Evolutionary conservation across 805 yeast species (phyloP), one percentile per base, ranked within the genome.

Genomic region (Yarrowia yakushimensis): DNA sequence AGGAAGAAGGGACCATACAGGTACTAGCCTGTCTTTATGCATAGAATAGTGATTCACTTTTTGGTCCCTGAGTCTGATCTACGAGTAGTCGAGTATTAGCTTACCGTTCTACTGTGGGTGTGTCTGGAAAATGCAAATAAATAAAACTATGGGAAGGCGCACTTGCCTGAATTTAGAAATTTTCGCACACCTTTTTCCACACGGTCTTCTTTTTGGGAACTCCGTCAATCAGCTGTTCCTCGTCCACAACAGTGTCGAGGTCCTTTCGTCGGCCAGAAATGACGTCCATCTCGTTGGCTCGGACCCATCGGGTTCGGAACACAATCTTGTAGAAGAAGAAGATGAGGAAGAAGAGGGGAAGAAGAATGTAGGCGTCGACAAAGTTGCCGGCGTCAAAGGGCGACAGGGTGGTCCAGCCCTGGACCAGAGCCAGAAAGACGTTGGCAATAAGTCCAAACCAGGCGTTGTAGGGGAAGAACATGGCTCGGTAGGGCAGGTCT

Each of bases 371-470:
- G 4, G 85, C 82, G 70, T 85, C 90, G 59, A 82, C 77, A 67
- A 82, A 82, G 46, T 71, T 68, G 28, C 83, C 85, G 7, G 84
- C 83, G 55, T 77, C 76, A 67, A 83, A 85, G 1, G 89, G 90
- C 61, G 78, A 77, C 64, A 85, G 80, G 37, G 80, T 76, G 1
- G 85, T 76, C 88, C 88, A 85, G 6, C 89, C 88, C 71, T 85
- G 90, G 27, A 85, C 80, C 31, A 85, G 70, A 2, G 82, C 85
- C 63, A 85, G 73, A 62, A 85, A 79, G 1, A 78, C 65, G 68
- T 82, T 84, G 52, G 82, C 74, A 2, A 74, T 65, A 9, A 85
- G 71, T 11, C 86, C 85, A 36, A 79, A 69, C 20, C 76, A 74
- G 2, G 86, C 82, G 22, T 79, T 72, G 66, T 70, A 72, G 1